phyloP scores from a whole-genome alignment of 75 land plant genomes.

The Picea sitchensis region DNA sequence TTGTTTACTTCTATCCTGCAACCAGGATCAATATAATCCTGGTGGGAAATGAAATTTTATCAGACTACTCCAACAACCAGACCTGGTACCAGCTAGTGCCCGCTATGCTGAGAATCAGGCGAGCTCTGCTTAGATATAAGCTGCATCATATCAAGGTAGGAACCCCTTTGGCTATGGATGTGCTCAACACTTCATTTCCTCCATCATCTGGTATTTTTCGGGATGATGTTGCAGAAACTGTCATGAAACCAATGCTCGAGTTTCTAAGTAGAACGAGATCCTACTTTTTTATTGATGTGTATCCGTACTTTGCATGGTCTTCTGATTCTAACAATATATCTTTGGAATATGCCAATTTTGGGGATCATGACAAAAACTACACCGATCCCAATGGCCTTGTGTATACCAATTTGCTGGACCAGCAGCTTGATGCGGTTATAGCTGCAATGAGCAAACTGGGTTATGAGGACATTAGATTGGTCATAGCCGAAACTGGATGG shows the following conservation, averaged over 20 bases:
- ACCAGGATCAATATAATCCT: conserved; percentile 61
- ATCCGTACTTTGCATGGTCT: conserved; percentile 73
- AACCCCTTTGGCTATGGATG: conserved; percentile 76
- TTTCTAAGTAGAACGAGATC: conserved; percentile 57
- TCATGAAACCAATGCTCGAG: conserved; percentile 55
- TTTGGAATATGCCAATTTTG: conserved; percentile 67
- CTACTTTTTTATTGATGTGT: conserved; percentile 69
- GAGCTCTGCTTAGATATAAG: conserved; percentile 24
- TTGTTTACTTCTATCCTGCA: conserved; percentile 53
- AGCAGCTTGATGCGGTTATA: conserved; percentile 63
- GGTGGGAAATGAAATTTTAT: conserved; percentile 85
- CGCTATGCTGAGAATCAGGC: conserved; percentile 57
- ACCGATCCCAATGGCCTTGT: conserved; percentile 42
- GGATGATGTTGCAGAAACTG: conserved; percentile 36
- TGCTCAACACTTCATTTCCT: conserved; percentile 58
- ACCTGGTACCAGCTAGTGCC: conserved; percentile 65
- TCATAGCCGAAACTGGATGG: conserved; percentile 89
- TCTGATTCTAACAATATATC: conserved; percentile 27
- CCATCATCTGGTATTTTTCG: conserved; percentile 74
- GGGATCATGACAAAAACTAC: conserved; percentile 19
- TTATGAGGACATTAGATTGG: conserved; percentile 35
- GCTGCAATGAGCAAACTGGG: conserved; percentile 64
- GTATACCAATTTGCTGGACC: conserved; percentile 72
- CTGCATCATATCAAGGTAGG: conserved; percentile 61
- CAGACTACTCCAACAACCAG: conserved; percentile 25